Conservation (phyloP, 805 yeast species). For the Kodamaea fukazawae region DNA sequence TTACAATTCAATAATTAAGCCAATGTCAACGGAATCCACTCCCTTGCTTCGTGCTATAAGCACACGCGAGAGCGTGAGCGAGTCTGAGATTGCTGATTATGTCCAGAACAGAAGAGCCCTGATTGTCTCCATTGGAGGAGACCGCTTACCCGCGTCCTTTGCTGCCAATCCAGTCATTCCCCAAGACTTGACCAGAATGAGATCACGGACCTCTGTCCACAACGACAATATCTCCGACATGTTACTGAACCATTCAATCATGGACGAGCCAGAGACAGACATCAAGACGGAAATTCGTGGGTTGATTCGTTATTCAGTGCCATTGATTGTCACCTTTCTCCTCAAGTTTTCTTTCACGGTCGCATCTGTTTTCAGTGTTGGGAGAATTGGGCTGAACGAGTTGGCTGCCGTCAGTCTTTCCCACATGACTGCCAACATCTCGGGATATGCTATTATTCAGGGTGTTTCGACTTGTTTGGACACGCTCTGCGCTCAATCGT, state of each 20-base stretch:
- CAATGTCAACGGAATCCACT: constrained; percentile 1
- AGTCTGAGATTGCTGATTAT: constrained; percentile 35
- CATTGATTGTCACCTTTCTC: constrained; percentile 63
- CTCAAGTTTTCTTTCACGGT: constrained; percentile 71
- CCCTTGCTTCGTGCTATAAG: constrained; percentile 5
- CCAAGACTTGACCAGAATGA: constrained; percentile 15
- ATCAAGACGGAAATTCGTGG: constrained; percentile 37
- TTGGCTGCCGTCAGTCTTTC: constrained; percentile 75
- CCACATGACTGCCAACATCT: constrained; percentile 74
- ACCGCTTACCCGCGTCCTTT: constrained; percentile 6
- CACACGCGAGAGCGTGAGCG: constrained; percentile 21
- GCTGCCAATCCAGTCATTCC: constrained; percentile 11
- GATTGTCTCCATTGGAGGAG: constrained; percentile 32
- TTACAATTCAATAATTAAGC: no score
- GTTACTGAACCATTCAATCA: constrained; percentile 23
- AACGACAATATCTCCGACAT: constrained; percentile 18
- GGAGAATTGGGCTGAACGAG: constrained; percentile 66
- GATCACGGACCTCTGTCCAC: constrained; percentile 14
- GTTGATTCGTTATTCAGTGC: constrained; percentile 45
- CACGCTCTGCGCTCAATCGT: constrained; percentile 76
- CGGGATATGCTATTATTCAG: constrained; percentile 71
- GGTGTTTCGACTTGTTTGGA: constrained; percentile 79
- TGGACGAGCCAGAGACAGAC: constrained; percentile 45
- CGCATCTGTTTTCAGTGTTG: constrained; percentile 75
- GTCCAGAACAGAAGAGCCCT: constrained; percentile 40